Conservation (phyloP, 306 rosid genomes). For the Medicago ruthenica region DNA sequence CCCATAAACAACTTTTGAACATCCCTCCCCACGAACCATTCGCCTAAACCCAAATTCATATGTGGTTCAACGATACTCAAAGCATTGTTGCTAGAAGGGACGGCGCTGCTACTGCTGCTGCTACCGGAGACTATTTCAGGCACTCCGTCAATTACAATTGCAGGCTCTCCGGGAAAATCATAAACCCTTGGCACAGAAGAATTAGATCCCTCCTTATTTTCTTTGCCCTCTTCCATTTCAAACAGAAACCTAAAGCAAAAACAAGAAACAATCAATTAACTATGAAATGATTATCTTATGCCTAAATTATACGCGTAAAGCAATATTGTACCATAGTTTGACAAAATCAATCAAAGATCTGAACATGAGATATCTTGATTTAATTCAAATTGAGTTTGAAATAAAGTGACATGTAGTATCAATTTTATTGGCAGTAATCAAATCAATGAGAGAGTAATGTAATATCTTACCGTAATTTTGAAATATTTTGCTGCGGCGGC, state of each 20-base stretch:
- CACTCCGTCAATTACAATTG: conserved; percentile 74
- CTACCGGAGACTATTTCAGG: conserved; percentile 51
- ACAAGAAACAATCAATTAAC: conserved; percentile 4
- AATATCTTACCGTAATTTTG: not conserved
- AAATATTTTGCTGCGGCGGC: not conserved
- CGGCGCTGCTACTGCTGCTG: conserved; percentile 22
- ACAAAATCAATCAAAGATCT: not conserved
- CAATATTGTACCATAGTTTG: not conserved
- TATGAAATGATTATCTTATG: not conserved
- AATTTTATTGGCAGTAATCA: not conserved
- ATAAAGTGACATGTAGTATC: not conserved
- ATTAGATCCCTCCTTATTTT: conserved; percentile 45
- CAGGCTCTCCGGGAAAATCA: conserved; percentile 84
- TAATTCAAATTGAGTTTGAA: not conserved
- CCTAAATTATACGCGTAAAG: not conserved
- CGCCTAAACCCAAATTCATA: conserved; percentile 57
- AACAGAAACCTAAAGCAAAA: conserved; percentile 32
- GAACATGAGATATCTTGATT: not conserved
- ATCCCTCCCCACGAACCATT: conserved; percentile 85
- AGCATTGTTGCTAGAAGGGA: conserved; percentile 2
- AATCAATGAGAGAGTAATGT: not conserved
- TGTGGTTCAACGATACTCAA: conserved; percentile 36
- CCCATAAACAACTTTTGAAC: conserved; percentile 75
- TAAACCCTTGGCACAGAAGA: conserved; percentile 49
- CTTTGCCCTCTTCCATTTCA: conserved; percentile 54